Conservation (phyloP, 164 flowering plant species). For the Magnolia officinalis region DNA sequence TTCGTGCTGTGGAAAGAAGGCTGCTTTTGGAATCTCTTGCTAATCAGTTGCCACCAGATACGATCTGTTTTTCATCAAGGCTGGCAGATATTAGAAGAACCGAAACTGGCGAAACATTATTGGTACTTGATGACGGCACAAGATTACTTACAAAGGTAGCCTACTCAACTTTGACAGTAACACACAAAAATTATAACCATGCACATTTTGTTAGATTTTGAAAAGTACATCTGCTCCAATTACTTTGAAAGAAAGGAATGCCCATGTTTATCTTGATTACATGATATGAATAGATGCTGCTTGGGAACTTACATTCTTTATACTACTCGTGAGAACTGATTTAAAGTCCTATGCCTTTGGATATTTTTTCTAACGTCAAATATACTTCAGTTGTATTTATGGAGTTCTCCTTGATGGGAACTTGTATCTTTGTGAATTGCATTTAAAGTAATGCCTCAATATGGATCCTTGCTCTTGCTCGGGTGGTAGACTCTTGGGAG, state of each 20-base stretch:
- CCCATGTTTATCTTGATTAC: background rate
- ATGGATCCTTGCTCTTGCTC: no score
- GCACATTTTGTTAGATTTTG: background rate
- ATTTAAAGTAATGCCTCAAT: no score
- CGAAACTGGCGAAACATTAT: slow-evolving; percentile 39
- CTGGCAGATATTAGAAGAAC: slow-evolving; percentile 43
- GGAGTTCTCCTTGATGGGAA: background rate
- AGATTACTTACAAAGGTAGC: slow-evolving; percentile 61
- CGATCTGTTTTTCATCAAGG: slow-evolving; percentile 64
- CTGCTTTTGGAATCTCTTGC: slow-evolving; percentile 74
- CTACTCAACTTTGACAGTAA: background rate
- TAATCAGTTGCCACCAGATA: slow-evolving; percentile 51
- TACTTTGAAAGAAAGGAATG: background rate
- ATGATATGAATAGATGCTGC: background rate
- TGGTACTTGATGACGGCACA: slow-evolving; percentile 63
- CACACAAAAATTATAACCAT: background rate
- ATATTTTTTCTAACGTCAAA: background rate
- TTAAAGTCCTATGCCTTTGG: background rate
- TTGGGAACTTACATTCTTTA: background rate
- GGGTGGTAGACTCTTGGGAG: no score
- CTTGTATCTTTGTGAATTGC: background rate
- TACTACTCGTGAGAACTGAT: background rate
- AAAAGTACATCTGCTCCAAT: background rate
- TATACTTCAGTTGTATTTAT: background rate
- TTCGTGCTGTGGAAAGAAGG: slow-evolving; percentile 91